These are phyloP conservation scores for Paraleonurus japonicus DNA, from an alignment of 257 asterid species.

Conservation along the genomic window DNA sequence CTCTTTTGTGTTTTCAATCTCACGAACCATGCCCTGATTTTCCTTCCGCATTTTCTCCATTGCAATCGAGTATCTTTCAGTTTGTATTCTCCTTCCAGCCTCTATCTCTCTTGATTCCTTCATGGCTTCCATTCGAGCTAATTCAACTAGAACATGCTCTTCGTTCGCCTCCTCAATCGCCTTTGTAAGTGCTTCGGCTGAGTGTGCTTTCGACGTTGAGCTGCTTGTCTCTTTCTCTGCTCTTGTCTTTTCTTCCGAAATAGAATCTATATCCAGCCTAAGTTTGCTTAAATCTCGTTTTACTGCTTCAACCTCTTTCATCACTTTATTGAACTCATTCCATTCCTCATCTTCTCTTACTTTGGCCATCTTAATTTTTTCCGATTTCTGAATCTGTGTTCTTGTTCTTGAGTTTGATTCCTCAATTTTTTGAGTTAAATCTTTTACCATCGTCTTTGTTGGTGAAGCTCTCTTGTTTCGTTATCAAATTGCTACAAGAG, in stretches of 20 bases:
- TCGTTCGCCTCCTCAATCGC: slow-evolving; percentile 62
- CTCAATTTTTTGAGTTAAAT: slow-evolving; percentile 40
- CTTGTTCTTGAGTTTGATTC: slow-evolving; percentile 44
- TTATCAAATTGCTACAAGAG: slow-evolving; percentile 15
- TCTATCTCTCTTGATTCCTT: slow-evolving; percentile 54
- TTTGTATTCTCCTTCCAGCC: slow-evolving; percentile 37
- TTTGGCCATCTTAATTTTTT: slow-evolving; percentile 3
- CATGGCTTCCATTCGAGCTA: slow-evolving; percentile 72
- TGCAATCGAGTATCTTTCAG: slow-evolving; percentile 32
- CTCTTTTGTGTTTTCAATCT: slow-evolving; percentile 36
- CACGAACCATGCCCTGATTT: slow-evolving; percentile 28
- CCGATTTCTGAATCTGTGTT: slow-evolving; percentile 23
- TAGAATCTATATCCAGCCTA: slow-evolving; percentile 54
- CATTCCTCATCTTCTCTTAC: slow-evolving; percentile 22
- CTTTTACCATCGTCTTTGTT: slow-evolving; percentile 39
- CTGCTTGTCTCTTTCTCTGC: slow-evolving; percentile 47
- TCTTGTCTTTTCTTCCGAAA: slow-evolving; percentile 47
- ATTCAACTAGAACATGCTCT: slow-evolving; percentile 72
- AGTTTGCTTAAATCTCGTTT: slow-evolving; percentile 51
- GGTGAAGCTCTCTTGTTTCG: slow-evolving; percentile 32
- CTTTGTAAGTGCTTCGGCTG: slow-evolving; percentile 36
- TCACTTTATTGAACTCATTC: slow-evolving; percentile 23
- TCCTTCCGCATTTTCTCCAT: slow-evolving; percentile 43
- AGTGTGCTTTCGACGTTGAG: slow-evolving; percentile 30
- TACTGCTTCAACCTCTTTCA: slow-evolving; percentile 41